Conservation (phyloP, 2,329 filamentous ascomycete species). For the Trichoderma polysporum region DNA sequence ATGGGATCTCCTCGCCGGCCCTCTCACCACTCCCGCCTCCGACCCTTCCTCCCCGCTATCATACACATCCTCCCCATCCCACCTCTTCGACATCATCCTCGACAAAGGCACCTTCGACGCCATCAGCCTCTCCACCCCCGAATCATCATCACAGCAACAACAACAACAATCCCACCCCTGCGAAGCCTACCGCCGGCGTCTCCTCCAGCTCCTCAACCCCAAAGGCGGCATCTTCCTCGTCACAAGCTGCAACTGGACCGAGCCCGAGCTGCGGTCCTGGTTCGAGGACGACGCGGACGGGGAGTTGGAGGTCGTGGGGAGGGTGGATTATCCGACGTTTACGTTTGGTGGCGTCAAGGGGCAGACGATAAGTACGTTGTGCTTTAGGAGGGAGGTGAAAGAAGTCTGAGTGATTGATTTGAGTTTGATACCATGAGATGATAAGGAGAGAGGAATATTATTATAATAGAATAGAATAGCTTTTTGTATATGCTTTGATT, state of each 20-base stretch:
- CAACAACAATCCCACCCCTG: slow-evolving; percentile 55
- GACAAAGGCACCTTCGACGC: slow-evolving; percentile 99
- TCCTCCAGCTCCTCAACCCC: slow-evolving; percentile 65
- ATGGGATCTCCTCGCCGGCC: slow-evolving; percentile 63
- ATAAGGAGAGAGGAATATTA: not conserved
- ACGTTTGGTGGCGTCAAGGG: slow-evolving; percentile 86
- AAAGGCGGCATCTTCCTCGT: slow-evolving; percentile 72
- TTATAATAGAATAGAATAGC: not conserved
- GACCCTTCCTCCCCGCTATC: slow-evolving; percentile 29
- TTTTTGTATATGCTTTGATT: not conserved
- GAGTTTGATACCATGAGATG: not conserved
- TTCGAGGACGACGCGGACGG: slow-evolving; percentile 56
- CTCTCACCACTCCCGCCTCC: slow-evolving; percentile 36
- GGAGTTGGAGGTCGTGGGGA: slow-evolving; percentile 60
- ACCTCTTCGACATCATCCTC: slow-evolving; percentile 87
- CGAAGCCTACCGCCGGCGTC: slow-evolving; percentile 71
- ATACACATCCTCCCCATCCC: not conserved
- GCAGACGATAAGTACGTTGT: slow-evolving; percentile 83
- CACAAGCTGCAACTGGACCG: slow-evolving; percentile 98
- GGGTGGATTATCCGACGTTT: slow-evolving; percentile 81
- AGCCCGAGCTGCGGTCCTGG: slow-evolving; percentile 78
- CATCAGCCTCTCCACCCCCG: slow-evolving; percentile 69
- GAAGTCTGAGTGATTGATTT: too few species aligned
- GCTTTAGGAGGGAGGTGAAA: slow-evolving; percentile 52
- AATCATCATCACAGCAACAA: slow-evolving; percentile 68